Evolutionary conservation across 1,284 basidiomycete species (phyloP).

Genomic region (Moesziomyces sp.): DNA sequence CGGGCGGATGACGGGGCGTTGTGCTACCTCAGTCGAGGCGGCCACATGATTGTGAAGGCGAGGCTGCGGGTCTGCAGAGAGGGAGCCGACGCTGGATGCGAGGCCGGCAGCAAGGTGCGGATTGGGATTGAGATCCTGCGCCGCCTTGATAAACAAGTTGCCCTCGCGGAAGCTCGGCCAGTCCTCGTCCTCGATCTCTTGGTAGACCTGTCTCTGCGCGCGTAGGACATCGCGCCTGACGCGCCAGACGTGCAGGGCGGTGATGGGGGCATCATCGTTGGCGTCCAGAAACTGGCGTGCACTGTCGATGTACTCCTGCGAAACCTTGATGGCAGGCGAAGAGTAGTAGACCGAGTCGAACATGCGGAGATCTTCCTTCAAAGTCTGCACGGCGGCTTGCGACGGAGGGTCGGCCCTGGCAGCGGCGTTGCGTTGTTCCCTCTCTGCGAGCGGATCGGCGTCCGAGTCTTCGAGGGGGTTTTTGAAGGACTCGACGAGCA

Average conservation of each 20-base stretch:
- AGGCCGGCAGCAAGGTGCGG: constrained; percentile 63
- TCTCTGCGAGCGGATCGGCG: constrained; percentile 71
- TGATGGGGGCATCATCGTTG: constrained; percentile 52
- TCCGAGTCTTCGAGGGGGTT: constrained; percentile 80
- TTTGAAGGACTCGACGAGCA: constrained; percentile 96
- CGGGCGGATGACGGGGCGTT: constrained; percentile 10
- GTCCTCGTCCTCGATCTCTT: constrained; percentile 85
- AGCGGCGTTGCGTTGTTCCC: constrained; percentile 27
- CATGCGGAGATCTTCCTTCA: constrained; percentile 85
- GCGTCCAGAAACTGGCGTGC: constrained; percentile 76
- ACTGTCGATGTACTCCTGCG: constrained; percentile 76
- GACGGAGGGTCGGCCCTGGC: constrained; percentile 20
- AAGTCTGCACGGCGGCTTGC: constrained; percentile 70
- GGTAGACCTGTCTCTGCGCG: constrained; percentile 84
- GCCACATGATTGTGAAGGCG: not conserved
- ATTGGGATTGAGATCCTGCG: constrained; percentile 75
- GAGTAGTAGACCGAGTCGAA: constrained; percentile 87
- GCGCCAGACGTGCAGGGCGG: constrained; percentile 33
- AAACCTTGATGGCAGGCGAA: constrained; percentile 73
- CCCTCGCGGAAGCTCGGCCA: constrained; percentile 87
- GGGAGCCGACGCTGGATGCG: constrained; percentile 33
- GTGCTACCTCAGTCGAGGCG: constrained; percentile 10
- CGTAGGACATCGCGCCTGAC: constrained; percentile 79
- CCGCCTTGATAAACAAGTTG: constrained; percentile 88
- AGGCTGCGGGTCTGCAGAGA: constrained; percentile 15